phyloP scores from a whole-genome alignment of 371 early-diverging fungal genomes.

The Mucor piriformis region DNA sequence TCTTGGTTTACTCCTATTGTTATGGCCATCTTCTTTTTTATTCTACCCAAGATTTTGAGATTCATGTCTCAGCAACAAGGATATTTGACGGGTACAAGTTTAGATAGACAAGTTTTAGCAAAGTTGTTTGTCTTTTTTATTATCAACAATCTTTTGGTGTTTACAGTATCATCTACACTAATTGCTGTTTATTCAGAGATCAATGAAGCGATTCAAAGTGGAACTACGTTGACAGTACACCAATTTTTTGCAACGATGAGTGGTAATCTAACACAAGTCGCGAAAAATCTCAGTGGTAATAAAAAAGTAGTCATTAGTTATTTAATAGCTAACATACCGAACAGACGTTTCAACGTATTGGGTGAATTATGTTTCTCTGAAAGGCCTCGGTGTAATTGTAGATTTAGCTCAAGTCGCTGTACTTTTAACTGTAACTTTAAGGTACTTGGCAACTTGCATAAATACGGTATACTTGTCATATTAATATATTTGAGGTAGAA shows the following conservation, averaged over 20 bases:
- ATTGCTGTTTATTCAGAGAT: slow-evolving; percentile 54
- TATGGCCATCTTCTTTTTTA: slow-evolving; percentile 68
- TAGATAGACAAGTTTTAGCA: slow-evolving; percentile 74
- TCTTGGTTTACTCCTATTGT: slow-evolving; percentile 74
- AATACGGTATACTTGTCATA: neutral
- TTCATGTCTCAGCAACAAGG: slow-evolving; percentile 77
- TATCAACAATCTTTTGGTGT: slow-evolving; percentile 68
- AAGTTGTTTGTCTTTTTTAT: slow-evolving; percentile 82
- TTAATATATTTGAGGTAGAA: slow-evolving; percentile 19
- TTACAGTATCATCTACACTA: slow-evolving; percentile 61
- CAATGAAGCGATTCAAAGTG: slow-evolving; percentile 36
- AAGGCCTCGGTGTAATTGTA: slow-evolving; percentile 63
- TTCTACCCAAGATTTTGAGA: slow-evolving; percentile 72
- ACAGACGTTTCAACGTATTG: slow-evolving; percentile 59
- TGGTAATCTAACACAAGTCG: slow-evolving; percentile 34
- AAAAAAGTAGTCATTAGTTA: neutral
- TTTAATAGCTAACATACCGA: neutral
- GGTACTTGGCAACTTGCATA: slow-evolving; percentile 28
- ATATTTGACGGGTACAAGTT: slow-evolving; percentile 69
- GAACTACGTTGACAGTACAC: slow-evolving; percentile 17
- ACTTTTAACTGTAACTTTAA: slow-evolving; percentile 56
- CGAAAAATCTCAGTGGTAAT: slow-evolving; percentile 39
- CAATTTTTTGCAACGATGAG: slow-evolving; percentile 32
- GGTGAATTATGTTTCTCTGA: slow-evolving; percentile 73
- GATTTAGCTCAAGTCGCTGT: slow-evolving; percentile 75